Evolutionary conservation across 441 rosid species (phyloP).

Genomic region (Pelargonium myrrhifolium): DNA sequence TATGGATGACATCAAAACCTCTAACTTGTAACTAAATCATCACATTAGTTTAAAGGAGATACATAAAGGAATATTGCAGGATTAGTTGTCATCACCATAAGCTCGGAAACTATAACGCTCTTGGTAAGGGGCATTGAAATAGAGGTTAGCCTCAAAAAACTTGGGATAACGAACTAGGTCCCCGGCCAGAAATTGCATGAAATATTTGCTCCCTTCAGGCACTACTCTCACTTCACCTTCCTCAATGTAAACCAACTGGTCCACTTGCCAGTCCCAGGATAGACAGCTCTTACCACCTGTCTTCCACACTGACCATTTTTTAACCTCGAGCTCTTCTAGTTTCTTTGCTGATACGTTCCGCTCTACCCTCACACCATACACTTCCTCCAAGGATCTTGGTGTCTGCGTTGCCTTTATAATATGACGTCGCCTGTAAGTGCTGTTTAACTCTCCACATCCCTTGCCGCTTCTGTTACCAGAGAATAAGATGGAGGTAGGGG

Average conservation of each 20-base stretch:
- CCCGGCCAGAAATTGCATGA: slow-evolving; percentile 77
- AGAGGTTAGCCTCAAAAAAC: slow-evolving; percentile 93
- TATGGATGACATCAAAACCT: too few species aligned
- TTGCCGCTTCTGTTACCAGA: slow-evolving; percentile 27
- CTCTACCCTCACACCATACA: slow-evolving; percentile 75
- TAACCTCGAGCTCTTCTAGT: slow-evolving; percentile 66
- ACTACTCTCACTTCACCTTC: slow-evolving; percentile 96
- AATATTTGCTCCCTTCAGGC: slow-evolving; percentile 70
- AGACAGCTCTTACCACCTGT: slow-evolving; percentile 72
- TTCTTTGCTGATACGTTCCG: slow-evolving; percentile 47
- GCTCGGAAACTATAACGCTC: slow-evolving; percentile 83
- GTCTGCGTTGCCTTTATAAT: slow-evolving; percentile 44
- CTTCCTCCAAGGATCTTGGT: slow-evolving; percentile 68
- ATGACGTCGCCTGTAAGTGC: slow-evolving; percentile 17
- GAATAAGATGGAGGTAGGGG: slow-evolving; percentile 32
- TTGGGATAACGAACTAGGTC: slow-evolving; percentile 93
- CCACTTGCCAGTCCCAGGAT: slow-evolving; percentile 96
- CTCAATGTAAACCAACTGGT: slow-evolving; percentile 87
- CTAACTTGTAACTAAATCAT: too few species aligned
- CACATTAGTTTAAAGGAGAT: not conserved
- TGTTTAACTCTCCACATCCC: slow-evolving; percentile 4
- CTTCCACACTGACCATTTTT: slow-evolving; percentile 87
- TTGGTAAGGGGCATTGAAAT: slow-evolving; percentile 73
- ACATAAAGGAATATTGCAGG: not conserved
- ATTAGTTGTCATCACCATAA: slow-evolving; percentile 57